Evolutionary conservation across 306 rosid genomes (phyloP), one percentile per base, ranked within the genome.

Genomic region (Datisca glomerata): DNA sequence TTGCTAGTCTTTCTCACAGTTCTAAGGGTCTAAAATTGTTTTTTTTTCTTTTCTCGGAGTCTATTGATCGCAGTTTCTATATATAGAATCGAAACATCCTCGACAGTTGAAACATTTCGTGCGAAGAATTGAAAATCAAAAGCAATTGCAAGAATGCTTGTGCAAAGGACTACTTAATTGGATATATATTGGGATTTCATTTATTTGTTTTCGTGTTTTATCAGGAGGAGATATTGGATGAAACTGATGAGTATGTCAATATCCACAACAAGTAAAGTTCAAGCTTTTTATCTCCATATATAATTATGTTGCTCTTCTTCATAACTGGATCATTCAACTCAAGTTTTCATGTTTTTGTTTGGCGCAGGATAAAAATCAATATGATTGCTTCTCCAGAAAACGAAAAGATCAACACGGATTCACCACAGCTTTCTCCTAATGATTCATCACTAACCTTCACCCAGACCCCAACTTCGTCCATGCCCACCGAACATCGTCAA

Each of bases 221-320:
- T 60, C 86, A 89, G 97, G 97, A 83, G 86, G 97, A 83, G 71
- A 89, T 89, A 63, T 59, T 84, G 57, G 95, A 89, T 68, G 97
- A 89, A 83, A 89, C 97, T n/a, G 97, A 89, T 52, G 97, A 75
- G 58, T 89, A 89, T 51, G 91, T 89, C 61, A 80, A 83, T 49
- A 83, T 89, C 66, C 97, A 89, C 59, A 83, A 89, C 73, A 83
- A 80, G 97, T 89, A 77, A 45, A 66, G 63, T 60, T 48, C 4
- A 8, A 56, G 37, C 53, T 29, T 32, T 10, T 28, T 17, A 32
- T 12, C 19, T 18, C 5, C 12, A 3, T 38, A 5, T 12, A 2
- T 19, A 47, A 40, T 3, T 16, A 7, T 37, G 19, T 20, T 48
- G 22, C 34, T 27, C 25, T 15, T n/a, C n/a, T n/a, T n/a, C n/a